Base-by-base conservation (phyloP, 73 alveolate species). In the Uronychia binucleata region DNA sequence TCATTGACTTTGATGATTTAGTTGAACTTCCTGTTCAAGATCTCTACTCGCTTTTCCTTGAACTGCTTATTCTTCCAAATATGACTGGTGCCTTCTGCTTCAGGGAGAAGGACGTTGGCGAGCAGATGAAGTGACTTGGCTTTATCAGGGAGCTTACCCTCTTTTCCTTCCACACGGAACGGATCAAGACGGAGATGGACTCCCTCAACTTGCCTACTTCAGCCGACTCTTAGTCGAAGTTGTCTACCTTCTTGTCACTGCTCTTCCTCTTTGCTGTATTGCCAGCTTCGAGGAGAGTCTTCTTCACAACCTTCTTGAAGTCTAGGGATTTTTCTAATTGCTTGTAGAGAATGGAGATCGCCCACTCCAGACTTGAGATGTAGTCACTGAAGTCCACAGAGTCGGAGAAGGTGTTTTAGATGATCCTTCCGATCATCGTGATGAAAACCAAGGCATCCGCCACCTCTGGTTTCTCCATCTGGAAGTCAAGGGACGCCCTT, bases 291-390 rank as follows among this genome's bases (percentile, higher is more conserved):
- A 11, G 5, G n/a, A 46, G 19, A 11, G n/a, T 46, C 19, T 46
- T 11, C 67, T 46, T 46, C n/a, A 46, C 19, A 46, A 46, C 67
- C 67, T 46, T 46, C 19, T 46, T 46, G 19, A 46, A 46, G 19
- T 46, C 67, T 46, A 75, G 58, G 46, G 81, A 32, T 75, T 75
- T 75, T 58, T 75, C 81, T 5, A 75, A 58, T 30, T 75, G 59
- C 58, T 75, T 75, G 32, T 75, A 75, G 59, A 75, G 58, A 75
- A 32, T 75, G 5, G 81, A 28, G 46, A 75, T 28, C 1, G 81
- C 46, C 81, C 81, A 75, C 58, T 75, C 28, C 58, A 75, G 27
- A 1, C 27, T 28, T 5, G 28, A 8, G 28, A 26, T 26, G 19
- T 75, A 75, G 58, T 28, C 29, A 30, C 57, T 32, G 5, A 28